Percentiles rank a stretch among this genome's conserved stretches.
Conservation (phyloP, 352 stramenopile genomes). For the Thalassiosira hispida region DNA sequence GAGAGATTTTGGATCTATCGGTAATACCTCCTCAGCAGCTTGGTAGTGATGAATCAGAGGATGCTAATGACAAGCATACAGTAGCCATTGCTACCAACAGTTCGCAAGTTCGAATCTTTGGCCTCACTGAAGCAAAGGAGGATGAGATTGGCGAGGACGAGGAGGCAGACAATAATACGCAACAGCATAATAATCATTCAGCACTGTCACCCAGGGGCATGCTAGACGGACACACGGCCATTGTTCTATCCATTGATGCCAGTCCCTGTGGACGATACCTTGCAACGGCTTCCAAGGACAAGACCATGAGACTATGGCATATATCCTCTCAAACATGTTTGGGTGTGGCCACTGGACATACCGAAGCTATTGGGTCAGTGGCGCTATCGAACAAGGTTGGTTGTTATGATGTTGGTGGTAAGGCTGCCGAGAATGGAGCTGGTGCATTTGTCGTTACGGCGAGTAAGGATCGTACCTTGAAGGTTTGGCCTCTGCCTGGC, state of each 20-base stretch:
- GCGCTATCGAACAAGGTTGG: constrained; percentile 90
- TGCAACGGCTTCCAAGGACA: constrained; percentile 94
- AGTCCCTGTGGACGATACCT: constrained; percentile 87
- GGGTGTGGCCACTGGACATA: constrained; percentile 91
- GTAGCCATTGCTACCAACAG: constrained; percentile 96
- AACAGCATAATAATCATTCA: constrained; percentile 40
- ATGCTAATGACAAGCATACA: constrained; percentile 65
- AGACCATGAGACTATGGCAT: constrained; percentile 92
- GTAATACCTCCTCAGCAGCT: constrained; percentile 84
- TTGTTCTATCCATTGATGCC: constrained; percentile 95
- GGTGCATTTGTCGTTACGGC: constrained; percentile 95
- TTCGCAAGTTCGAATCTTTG: constrained; percentile 92
- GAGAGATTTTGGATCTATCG: constrained; percentile 97
- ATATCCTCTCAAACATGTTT: constrained; percentile 86
- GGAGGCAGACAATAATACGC: constrained; percentile 2
- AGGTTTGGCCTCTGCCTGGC: constrained; percentile 93
- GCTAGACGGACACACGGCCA: constrained; percentile 96
- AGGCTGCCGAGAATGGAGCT: constrained; percentile 79
- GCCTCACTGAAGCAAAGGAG: constrained; percentile 65
- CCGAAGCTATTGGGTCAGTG: constrained; percentile 92
- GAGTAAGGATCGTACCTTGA: constrained; percentile 96
- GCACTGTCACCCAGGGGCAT: constrained; percentile 92
- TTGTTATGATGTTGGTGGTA: constrained; percentile 78
- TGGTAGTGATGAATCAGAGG: constrained; percentile 19
- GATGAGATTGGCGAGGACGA: constrained; percentile 34